Evolutionary conservation across 2,329 filamentous ascomycete genomes (phyloP).

Genomic region (Alternaria ventricosa): DNA sequence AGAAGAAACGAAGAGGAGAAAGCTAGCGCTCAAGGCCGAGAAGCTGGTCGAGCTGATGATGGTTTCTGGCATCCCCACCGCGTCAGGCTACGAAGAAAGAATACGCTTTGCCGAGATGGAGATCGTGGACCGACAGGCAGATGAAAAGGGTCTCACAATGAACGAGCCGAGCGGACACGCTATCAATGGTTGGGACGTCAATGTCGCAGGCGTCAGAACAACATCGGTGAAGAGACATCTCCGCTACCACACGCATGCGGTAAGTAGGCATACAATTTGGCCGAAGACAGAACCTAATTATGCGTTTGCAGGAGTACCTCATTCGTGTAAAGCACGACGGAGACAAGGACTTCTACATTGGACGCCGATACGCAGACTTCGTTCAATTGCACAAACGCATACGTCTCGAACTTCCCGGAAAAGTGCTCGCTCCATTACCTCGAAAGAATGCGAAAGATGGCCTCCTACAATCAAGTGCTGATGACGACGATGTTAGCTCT

Average conservation of each 20-base stretch:
- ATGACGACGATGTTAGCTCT: conserved; percentile 76
- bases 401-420: conserved; percentile 85
- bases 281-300: conserved; percentile 4
- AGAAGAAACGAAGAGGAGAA: conserved; percentile 93
- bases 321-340: conserved; percentile 82
- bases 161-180: conserved; percentile 90
- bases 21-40: conserved; percentile 89
- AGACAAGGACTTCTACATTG: conserved; percentile 78
- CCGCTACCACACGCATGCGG: conserved; percentile 88
- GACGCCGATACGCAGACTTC: conserved; percentile 89
- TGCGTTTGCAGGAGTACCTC: conserved; percentile 74
- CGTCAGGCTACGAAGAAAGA: conserved; percentile 95
- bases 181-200: conserved; percentile 96
- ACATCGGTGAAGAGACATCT: conserved; percentile 84
- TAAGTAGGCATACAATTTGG: conserved; percentile 53
- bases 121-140: conserved; percentile 90
- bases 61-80: conserved; percentile 95
- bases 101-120: conserved; percentile 97
- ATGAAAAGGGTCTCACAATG: conserved; percentile 85
- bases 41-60: conserved; percentile 99
- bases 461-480: conserved; percentile 62
- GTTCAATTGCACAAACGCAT: conserved; percentile 77
- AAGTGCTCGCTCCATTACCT: conserved; percentile 83
- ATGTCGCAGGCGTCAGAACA: conserved; percentile 86
- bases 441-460: conserved; percentile 88